Conservation (phyloP, 2,329 filamentous ascomycete species). For the Penicillium sp. region DNA sequence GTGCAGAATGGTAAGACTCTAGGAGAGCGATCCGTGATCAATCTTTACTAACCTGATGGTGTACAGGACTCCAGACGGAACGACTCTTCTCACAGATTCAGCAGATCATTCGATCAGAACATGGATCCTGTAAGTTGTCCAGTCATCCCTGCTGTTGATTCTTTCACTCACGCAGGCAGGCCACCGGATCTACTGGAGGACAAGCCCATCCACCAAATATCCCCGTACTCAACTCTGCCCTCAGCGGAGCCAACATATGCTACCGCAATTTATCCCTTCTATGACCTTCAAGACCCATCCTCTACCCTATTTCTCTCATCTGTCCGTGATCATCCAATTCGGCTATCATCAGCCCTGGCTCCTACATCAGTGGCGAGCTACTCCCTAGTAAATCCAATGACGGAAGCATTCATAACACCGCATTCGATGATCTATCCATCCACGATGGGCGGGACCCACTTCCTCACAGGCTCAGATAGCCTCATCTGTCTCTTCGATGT, state of each 20-base stretch:
- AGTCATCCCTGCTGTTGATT: neutral
- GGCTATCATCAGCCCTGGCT: constrained; percentile 54
- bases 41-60: constrained; percentile 1
- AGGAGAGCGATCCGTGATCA: neutral
- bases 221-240: constrained; percentile 45
- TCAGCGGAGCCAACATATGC: constrained; percentile 53
- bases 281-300: constrained; percentile 49
- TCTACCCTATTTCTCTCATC: constrained; percentile 53
- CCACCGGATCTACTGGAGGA: constrained; percentile 49
- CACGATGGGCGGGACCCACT: constrained; percentile 45
- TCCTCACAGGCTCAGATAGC: constrained; percentile 57
- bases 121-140: constrained; percentile 49
- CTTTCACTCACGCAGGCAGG: constrained; percentile 24
- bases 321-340: constrained; percentile 54
- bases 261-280: constrained; percentile 54
- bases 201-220: constrained; percentile 36
- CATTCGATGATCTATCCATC: constrained; percentile 54
- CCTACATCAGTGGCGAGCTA: constrained; percentile 51
- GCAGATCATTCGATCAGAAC: constrained; percentile 51
- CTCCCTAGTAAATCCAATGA: constrained; percentile 52
- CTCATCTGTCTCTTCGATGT: constrained; percentile 57
- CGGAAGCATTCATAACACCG: constrained; percentile 56
- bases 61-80: constrained; percentile 54
- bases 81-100: constrained; percentile 54
- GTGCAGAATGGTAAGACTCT: constrained; percentile 42